Evolutionary conservation across 2,329 filamentous ascomycete species (phyloP), one percentile per base, ranked within the genome.

Genomic region (Epichloe sylvatica): DNA sequence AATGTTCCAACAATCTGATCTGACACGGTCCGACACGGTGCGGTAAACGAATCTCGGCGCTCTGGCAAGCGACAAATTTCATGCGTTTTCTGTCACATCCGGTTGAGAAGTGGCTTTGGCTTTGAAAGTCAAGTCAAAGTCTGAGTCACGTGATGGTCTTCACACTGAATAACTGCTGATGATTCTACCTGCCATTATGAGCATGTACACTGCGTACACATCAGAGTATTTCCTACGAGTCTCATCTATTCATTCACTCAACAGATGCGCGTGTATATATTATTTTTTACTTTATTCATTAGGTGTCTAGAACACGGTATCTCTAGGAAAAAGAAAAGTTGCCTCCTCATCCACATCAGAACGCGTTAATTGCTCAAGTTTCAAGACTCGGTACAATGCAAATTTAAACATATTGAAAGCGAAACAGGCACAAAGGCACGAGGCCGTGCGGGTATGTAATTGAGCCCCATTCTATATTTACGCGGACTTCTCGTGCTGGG

Each of bases 401-500:
- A 66, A 66, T 65, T 67, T 66, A 59, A 63, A 67, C 64, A 65
- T 54, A 57, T 57, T 59, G 59, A 67, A 68, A 58, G 60, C 58
- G 62, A 67, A 67, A 64, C 60, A 58, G 56, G 30, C 30, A 30
- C 25, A 1, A 63, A 63, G 59, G 62, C 58, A 52, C 57, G 62
- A 61, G 55, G 58, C 57, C 59, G 51, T 59, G 60, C 62, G 64
- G 65, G 62, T 68, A 69, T 68, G 64, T 65, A 62, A 59, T 56
- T 60, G 58, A 49, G 51, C 53, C 59, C 58, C 53, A 50, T 37
- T 25, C 13, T 45, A 42, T 59, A 62, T 66, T 67, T 84, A 90
- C 69, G 81, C 74, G 58, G 81, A 85, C 77, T 90, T 91, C 76
- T 94, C 87, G 75, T 94, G 88, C 72, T 92, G 86, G 54, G 85